Conservation (phyloP, 2,329 filamentous ascomycete species). For the Calonectria hawksworthii region DNA sequence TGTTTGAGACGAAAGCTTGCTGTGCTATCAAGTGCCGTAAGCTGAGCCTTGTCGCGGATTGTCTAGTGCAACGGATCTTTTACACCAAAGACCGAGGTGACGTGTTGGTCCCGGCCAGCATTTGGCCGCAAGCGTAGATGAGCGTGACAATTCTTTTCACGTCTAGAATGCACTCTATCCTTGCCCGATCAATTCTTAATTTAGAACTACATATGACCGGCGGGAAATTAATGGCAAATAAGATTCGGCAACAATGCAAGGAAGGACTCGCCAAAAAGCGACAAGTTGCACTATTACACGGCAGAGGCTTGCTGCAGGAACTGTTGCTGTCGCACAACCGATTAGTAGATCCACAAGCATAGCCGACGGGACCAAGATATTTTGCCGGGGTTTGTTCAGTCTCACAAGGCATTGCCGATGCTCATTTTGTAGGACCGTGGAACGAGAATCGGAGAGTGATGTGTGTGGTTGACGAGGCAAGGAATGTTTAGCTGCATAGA, state of each 20-base stretch:
- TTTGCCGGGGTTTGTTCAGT: not conserved
- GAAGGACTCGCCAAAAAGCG: constrained; percentile 15
- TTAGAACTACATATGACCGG: not conserved
- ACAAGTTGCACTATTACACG: constrained; percentile 35
- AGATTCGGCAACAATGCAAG: not conserved
- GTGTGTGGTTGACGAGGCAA: not conserved
- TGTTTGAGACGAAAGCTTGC: not conserved
- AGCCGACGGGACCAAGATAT: constrained; percentile 30
- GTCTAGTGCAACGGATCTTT: constrained; percentile 12
- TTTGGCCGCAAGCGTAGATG: not conserved
- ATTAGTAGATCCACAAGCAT: constrained; percentile 18
- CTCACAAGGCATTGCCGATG: not conserved
- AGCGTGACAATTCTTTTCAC: not conserved
- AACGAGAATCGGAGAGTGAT: not conserved
- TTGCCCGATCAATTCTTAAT: not conserved
- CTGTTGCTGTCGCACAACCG: constrained; percentile 20
- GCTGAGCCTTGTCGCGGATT: not conserved
- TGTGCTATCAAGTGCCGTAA: not conserved
- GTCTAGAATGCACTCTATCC: no score
- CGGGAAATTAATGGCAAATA: constrained; percentile 8
- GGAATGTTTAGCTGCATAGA: no score
- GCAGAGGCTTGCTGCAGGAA: constrained; percentile 37
- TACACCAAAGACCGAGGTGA: not conserved
- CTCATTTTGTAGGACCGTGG: not conserved
- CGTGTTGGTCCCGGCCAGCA: not conserved